A percentile compares a stretch with the other conserved stretches of the same genome.
Conservation (phyloP, 208 protist species). For the Phytomonas francai region DNA sequence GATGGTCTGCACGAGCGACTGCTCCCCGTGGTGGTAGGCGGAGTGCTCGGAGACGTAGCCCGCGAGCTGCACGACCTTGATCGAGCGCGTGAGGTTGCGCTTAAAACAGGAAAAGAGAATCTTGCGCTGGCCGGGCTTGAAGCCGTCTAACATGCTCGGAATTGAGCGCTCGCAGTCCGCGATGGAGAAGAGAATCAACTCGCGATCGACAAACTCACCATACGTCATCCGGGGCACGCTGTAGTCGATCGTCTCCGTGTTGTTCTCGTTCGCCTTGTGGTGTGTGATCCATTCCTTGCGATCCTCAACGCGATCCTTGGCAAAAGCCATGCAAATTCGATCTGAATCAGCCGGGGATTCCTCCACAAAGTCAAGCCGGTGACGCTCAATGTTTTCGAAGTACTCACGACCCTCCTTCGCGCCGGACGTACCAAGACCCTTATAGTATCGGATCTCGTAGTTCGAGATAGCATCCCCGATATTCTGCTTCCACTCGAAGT, state of each 20-base stretch:
- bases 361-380: conserved; percentile 96
- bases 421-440: conserved; percentile 97
- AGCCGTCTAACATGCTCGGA: conserved; percentile 96
- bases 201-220: conserved; percentile 98
- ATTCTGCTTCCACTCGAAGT: conserved; percentile 92
- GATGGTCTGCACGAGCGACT: conserved; percentile 96
- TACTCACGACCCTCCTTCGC: conserved; percentile 98
- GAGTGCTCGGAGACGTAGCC: conserved; percentile 99
- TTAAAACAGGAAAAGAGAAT: conserved; percentile 99
- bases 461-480: conserved; percentile 59
- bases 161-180: conserved; percentile 94
- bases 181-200: conserved; percentile 99
- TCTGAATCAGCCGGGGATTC: conserved; percentile 79
- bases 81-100: conserved; percentile 96
- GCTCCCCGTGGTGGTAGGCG: conserved; percentile 99
- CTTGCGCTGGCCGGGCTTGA: conserved; percentile 99
- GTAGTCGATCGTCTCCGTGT: conserved; percentile 87
- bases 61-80: conserved; percentile 99
- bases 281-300: conserved; percentile 98
- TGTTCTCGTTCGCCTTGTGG: conserved; percentile 82
- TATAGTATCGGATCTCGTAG: conserved; percentile 99
- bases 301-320: conserved; percentile 96
- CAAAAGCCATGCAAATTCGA: conserved; percentile 98
- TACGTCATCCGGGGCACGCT: conserved; percentile 86
- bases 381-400: conserved; percentile 96